Percentiles rank a stretch among this genome's conserved stretches.
Conservation (phyloP, 2,329 filamentous ascomycete species). For the Drechslerella stenobrocha region DNA sequence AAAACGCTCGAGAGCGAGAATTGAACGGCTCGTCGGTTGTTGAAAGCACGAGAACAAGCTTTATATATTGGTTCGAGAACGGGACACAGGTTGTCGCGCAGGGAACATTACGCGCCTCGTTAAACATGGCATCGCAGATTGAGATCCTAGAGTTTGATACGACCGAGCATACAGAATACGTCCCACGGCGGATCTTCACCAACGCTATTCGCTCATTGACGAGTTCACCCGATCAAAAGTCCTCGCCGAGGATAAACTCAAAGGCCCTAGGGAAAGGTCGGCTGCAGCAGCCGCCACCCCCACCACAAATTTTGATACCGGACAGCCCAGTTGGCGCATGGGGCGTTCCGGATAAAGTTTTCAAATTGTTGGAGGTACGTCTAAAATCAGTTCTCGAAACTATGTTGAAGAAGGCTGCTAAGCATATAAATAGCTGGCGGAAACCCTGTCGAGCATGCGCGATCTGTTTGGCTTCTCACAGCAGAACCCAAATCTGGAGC, state of each 20-base stretch:
- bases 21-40: conserved; percentile 61
- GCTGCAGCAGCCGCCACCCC: conserved; percentile 56
- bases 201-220: conserved; percentile 57
- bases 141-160: conserved; percentile 83
- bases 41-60: conserved; percentile 73
- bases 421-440: conserved; percentile 61
- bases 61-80: conserved; percentile 87
- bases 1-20: conserved; percentile 65
- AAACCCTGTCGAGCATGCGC: conserved; percentile 68
- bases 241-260: conserved; percentile 62
- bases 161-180: conserved; percentile 75
- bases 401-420: conserved; percentile 9
- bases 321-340: conserved; percentile 59
- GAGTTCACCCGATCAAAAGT: conserved; percentile 61
- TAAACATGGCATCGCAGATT: conserved; percentile 77
- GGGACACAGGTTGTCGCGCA: conserved; percentile 71
- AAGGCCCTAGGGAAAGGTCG: conserved; percentile 62
- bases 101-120: conserved; percentile 77
- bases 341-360: conserved; percentile 63
- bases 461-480: conserved; percentile 64
- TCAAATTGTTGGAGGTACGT: conserved; percentile 66
- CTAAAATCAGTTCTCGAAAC: neutral
- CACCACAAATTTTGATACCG: conserved; percentile 54
- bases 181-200: conserved; percentile 68
- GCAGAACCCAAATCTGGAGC: conserved; percentile 61